These are phyloP conservation scores for Thelonectria olida DNA, from an alignment of 2,329 filamentous ascomycete species.

Conservation along the genomic window DNA sequence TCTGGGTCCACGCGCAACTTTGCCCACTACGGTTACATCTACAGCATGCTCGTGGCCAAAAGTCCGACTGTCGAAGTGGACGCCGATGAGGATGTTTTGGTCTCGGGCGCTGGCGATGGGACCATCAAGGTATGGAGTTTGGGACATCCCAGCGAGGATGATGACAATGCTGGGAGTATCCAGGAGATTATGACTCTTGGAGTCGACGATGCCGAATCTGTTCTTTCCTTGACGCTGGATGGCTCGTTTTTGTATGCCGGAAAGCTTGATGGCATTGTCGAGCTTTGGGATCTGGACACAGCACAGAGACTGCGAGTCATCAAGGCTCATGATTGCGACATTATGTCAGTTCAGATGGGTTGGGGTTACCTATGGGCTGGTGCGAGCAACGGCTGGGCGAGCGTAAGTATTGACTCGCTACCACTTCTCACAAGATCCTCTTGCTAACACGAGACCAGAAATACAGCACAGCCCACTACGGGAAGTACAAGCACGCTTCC, in stretches of 20 bases:
- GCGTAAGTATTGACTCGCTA: constrained; percentile 63
- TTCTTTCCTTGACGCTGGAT: constrained; percentile 84
- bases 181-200: constrained; percentile 74
- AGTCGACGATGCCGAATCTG: constrained; percentile 68
- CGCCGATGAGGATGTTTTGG: constrained; percentile 79
- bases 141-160: constrained; percentile 46
- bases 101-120: constrained; percentile 93
- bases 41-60: constrained; percentile 89
- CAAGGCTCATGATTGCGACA: constrained; percentile 80
- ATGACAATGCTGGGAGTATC: constrained; percentile 66
- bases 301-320: constrained; percentile 89
- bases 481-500: constrained; percentile 59
- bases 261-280: constrained; percentile 85
- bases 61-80: constrained; percentile 74
- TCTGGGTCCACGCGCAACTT: constrained; percentile 84
- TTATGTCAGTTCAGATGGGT: constrained; percentile 87
- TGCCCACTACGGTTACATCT: constrained; percentile 94
- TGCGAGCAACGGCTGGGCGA: constrained; percentile 86
- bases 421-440: neutral
- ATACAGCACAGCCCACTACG: constrained; percentile 73
- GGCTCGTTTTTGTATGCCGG: constrained; percentile 94
- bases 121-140: constrained; percentile 94
- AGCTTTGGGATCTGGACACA: constrained; percentile 97
- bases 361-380: constrained; percentile 88
- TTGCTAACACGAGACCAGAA: constrained; percentile 55